Evolutionary conservation across 306 rosid species (phyloP).

Genomic region (Begonia loranthoides): DNA sequence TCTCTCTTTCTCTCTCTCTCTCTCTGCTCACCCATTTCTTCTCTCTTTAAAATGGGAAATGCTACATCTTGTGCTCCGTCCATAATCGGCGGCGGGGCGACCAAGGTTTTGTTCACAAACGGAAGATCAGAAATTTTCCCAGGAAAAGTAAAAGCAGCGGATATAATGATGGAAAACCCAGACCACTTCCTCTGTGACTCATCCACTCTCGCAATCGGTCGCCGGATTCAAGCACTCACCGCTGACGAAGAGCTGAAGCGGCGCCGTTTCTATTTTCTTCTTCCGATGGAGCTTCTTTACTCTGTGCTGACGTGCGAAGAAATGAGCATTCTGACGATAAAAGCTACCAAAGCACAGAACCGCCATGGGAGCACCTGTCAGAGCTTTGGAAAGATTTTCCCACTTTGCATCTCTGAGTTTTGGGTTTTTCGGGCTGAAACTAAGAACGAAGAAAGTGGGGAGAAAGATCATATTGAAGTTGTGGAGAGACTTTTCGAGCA

Average conservation of each 20-base stretch:
- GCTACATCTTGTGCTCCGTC: conserved; percentile 65
- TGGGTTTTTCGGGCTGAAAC: conserved; percentile 44
- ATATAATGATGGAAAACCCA: conserved; percentile 47
- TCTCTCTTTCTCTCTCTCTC: neutral
- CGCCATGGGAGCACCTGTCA: conserved; percentile 26
- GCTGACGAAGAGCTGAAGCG: conserved; percentile 51
- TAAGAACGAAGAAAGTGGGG: conserved; percentile 17
- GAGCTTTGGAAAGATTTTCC: conserved; percentile 57
- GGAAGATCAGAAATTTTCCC: conserved; percentile 45
- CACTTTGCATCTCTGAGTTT: conserved; percentile 37
- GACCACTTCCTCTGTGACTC: conserved; percentile 69
- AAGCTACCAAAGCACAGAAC: conserved; percentile 46
- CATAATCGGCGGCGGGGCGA: conserved; percentile 18
- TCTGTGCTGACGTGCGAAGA: conserved; percentile 77
- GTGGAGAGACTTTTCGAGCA: conserved; percentile 43
- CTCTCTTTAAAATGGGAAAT: conserved; percentile 46
- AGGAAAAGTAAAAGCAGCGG: conserved; percentile 54
- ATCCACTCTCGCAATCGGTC: conserved; percentile 52
- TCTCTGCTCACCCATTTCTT: no score
- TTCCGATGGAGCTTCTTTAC: conserved; percentile 77
- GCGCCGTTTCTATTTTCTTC: conserved; percentile 53
- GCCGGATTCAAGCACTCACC: conserved; percentile 59
- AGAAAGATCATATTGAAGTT: conserved; percentile 12
- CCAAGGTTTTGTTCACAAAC: conserved; percentile 34
- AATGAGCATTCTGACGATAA: conserved; percentile 44